Evolutionary conservation across 106 monocot species (phyloP).

Genomic region (Apostasia ramifera): DNA sequence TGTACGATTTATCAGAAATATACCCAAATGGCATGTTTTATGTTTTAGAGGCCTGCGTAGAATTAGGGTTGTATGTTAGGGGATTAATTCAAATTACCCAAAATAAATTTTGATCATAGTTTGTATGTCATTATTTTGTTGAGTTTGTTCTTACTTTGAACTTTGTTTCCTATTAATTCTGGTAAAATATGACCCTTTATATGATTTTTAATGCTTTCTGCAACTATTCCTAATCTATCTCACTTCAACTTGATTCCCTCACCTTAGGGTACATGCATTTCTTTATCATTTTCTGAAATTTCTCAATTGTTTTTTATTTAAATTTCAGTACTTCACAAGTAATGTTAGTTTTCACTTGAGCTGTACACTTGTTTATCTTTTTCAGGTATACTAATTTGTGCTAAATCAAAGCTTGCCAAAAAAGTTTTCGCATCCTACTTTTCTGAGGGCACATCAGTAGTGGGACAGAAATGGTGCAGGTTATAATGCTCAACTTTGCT

Average conservation of each 20-base stretch:
- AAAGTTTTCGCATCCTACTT: slow-evolving; percentile 66
- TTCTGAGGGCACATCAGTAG: slow-evolving; percentile 47
- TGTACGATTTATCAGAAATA: too few relatives aligned
- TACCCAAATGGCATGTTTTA: too few relatives aligned
- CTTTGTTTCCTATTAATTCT: background rate
- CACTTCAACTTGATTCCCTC: background rate
- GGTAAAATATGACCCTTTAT: background rate
- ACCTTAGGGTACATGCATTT: background rate
- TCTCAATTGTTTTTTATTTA: too few relatives aligned
- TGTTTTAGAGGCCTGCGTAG: too few relatives aligned
- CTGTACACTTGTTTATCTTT: background rate
- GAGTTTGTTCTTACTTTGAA: too few relatives aligned
- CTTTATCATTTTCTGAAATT: background rate
- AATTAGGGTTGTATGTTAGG: too few relatives aligned
- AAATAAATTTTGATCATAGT: too few relatives aligned
- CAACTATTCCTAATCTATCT: background rate
- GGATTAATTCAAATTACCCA: too few relatives aligned
- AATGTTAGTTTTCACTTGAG: background rate
- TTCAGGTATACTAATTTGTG: slow-evolving; percentile 83
- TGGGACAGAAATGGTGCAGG: slow-evolving; percentile 32
- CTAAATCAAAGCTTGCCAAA: slow-evolving; percentile 84
- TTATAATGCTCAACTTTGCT: too few relatives aligned
- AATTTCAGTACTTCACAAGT: too few relatives aligned
- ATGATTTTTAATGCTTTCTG: background rate
- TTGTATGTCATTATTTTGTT: too few relatives aligned